Percentiles rank a stretch among this genome's conserved stretches.
Evolutionary conservation across 2,329 filamentous ascomycete species (phyloP).

Genomic region (Herpomyces periplanetae): DNA sequence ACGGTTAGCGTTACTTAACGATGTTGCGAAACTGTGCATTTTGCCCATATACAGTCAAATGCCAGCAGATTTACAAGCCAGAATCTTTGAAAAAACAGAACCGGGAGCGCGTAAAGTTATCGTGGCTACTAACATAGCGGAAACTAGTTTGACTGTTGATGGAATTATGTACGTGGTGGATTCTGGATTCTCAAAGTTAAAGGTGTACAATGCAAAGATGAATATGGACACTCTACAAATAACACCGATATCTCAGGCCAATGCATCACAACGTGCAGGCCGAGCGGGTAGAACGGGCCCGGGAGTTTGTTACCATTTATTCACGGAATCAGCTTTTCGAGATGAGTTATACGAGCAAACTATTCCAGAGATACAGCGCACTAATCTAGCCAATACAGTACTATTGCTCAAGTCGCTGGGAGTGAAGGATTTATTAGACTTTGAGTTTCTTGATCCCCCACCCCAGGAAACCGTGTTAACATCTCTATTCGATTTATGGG

Average conservation of each 20-base stretch:
- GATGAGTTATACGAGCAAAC: constrained; percentile 89
- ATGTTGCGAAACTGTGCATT: constrained; percentile 73
- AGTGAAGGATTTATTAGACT: constrained; percentile 70
- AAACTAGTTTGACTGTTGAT: constrained; percentile 87
- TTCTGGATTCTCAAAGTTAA: constrained; percentile 76
- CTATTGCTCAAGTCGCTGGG: constrained; percentile 73
- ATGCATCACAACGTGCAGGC: constrained; percentile 65
- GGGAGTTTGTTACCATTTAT: constrained; percentile 73
- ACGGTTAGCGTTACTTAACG: constrained; percentile 49
- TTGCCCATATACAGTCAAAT: constrained; percentile 97
- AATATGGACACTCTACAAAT: constrained; percentile 97
- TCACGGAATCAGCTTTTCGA: constrained; percentile 69
- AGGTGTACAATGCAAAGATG: constrained; percentile 95
- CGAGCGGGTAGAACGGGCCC: constrained; percentile 77
- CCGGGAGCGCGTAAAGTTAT: constrained; percentile 86
- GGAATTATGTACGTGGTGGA: constrained; percentile 98
- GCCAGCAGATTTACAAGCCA: constrained; percentile 86
- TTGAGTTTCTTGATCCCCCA: constrained; percentile 95
- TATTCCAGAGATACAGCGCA: constrained; percentile 87
- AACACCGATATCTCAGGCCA: constrained; percentile 85
- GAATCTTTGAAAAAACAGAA: constrained; percentile 71
- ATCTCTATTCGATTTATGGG: constrained; percentile 88
- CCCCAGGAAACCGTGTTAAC: constrained; percentile 93
- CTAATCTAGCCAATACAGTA: constrained; percentile 77
- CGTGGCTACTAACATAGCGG: constrained; percentile 89